Conservation (phyloP, 129 eudicot genomes). For the Chrysanthemum lavandulifolium region DNA sequence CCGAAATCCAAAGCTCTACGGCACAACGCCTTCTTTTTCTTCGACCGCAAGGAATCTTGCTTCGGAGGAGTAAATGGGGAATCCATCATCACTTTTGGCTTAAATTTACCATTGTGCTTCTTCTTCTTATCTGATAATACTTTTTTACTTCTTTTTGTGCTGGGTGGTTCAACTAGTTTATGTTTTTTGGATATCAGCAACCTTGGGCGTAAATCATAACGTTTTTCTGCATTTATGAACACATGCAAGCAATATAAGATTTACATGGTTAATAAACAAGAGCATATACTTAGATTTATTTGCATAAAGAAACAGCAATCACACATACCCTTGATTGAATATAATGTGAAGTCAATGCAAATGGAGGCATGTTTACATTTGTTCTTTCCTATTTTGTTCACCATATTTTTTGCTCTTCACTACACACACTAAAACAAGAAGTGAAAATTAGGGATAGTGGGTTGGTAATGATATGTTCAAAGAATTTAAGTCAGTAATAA, state of each 20-base stretch:
- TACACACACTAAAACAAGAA: not conserved
- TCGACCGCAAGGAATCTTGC: not conserved
- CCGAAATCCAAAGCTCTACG: slow-evolving; percentile 16
- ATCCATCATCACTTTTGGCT: slow-evolving; percentile 18
- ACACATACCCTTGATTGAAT: no score
- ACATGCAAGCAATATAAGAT: no score
- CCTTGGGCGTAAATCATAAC: not conserved
- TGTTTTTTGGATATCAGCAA: not conserved
- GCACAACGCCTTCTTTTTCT: not conserved
- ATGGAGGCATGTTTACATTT: slow-evolving; percentile 1
- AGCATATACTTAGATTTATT: no score
- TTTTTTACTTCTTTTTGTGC: not conserved
- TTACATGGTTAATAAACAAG: no score
- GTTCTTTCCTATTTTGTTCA: not conserved
- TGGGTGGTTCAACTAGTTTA: not conserved
- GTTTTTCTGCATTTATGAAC: not conserved
- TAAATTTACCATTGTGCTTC: not conserved
- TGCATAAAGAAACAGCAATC: no score
- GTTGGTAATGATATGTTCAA: no score
- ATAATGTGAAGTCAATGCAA: not conserved
- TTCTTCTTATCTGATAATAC: not conserved
- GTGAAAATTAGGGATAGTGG: not conserved
- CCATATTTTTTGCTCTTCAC: not conserved
- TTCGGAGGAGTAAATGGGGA: slow-evolving; percentile 13
- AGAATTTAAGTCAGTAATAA: not conserved